These are phyloP conservation scores for Saccharomycopsis fibuligera DNA, from an alignment of 805 yeast genomes.

Conservation along the genomic window DNA sequence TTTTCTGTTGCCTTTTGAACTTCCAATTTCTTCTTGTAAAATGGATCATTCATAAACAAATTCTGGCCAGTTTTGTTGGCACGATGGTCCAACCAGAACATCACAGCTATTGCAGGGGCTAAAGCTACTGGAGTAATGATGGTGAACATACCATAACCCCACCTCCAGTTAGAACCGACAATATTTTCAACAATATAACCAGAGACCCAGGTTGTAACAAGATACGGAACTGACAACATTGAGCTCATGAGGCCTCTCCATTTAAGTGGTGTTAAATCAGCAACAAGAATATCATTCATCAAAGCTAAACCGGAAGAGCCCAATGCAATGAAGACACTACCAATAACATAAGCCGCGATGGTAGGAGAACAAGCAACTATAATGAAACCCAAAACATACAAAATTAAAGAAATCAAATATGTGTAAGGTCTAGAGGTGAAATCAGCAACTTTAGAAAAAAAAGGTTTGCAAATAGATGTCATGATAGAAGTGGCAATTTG, in stretches of 20 bases:
- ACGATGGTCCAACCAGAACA: conserved; percentile 30
- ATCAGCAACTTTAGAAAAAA: conserved; percentile 37
- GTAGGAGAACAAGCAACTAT: conserved; percentile 33
- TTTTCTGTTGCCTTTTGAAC: not conserved
- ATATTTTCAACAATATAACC: conserved; percentile 34
- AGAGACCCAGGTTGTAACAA: conserved; percentile 38
- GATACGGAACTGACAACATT: conserved; percentile 34
- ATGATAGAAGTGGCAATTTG: conserved; percentile 35
- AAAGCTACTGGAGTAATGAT: conserved; percentile 37
- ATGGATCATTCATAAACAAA: conserved; percentile 6
- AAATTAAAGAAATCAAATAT: conserved; percentile 28
- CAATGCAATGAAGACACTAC: conserved; percentile 32
- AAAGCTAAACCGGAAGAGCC: conserved; percentile 35
- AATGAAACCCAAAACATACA: conserved; percentile 33
- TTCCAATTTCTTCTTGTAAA: conserved; percentile 6
- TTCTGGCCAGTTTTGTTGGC: conserved; percentile 26
- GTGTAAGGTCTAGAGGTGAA: conserved; percentile 36
- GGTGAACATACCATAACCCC: conserved; percentile 48
- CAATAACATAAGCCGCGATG: conserved; percentile 32
- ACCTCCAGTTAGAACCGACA: conserved; percentile 38
- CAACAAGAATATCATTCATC: conserved; percentile 30
- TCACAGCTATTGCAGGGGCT: conserved; percentile 30
- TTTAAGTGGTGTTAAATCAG: conserved; percentile 35
- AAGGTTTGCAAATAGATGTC: conserved; percentile 33
- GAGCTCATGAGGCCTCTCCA: conserved; percentile 34